Base-by-base conservation (phyloP, 306 rosid genomes). In the Quercus dentata region DNA sequence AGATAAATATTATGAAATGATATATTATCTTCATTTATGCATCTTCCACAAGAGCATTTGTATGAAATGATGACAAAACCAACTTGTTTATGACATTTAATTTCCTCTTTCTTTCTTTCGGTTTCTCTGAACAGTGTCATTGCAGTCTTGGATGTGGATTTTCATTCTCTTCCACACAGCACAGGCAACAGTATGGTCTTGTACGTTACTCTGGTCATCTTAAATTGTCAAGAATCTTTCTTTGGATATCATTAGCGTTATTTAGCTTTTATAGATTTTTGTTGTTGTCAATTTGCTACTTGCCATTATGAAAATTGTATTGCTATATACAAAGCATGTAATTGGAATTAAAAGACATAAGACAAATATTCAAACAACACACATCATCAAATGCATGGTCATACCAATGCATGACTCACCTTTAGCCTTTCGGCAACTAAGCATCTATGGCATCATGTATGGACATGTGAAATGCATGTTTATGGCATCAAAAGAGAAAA, bases 131-230 rank as follows among this genome's bases (percentile, higher is more conserved):
- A 95, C 82, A 93, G 97, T 20, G 96, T 95, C 30, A 89, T 95
- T 83, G 99, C 99, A 33, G 98, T 95, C 78, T 82, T 95, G 90
- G 99, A 95, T 87, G 99, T 97, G 25, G 99, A 93, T 88, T 95
- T 95, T 82, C 99, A 95, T 83, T 95, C 98, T 80, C 97, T 93
- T 87, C 98, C 82, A 80, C 89, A 77, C 96, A 91, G 88, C 94
- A 95, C 85, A 90, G 99, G 81, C 96, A 93, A 87, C 99, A 91
- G 85, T 95, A 93, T 31, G 98, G 99, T 83, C 97, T 97, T 75
- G 99, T 95, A 95, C 80, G 97, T 93, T 81, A 25, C 81, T 73
- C 67, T 81, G 72, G 80, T 33, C 31, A 75, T 75, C 86, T 76
- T 33, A 51, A 64, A 27, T 46, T 69, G 56, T 14, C 30, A 21